Conservation (phyloP, 805 yeast species). For the Candida anglica region DNA sequence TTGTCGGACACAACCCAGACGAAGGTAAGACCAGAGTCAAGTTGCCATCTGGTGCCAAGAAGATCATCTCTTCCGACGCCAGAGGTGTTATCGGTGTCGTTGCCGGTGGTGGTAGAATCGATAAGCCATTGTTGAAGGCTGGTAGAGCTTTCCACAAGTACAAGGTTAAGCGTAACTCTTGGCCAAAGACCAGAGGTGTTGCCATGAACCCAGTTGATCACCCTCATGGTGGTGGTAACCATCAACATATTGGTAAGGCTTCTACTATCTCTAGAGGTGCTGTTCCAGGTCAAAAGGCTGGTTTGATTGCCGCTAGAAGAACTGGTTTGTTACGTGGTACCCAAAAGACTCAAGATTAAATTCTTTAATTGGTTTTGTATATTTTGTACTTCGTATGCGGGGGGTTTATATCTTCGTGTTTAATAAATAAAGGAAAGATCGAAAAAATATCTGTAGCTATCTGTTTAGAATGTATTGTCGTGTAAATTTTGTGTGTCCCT, state of each 20-base stretch:
- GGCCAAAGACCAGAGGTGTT: constrained; percentile 99
- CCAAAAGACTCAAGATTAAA: constrained; percentile 32
- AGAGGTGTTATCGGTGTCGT: constrained; percentile 99
- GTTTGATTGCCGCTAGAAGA: constrained; percentile 38
- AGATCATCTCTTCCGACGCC: constrained; percentile 90
- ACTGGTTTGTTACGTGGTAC: constrained; percentile 37
- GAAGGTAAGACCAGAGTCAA: constrained; percentile 99
- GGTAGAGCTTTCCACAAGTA: constrained; percentile 99
- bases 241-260: constrained; percentile 35
- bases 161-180: constrained; percentile 99
- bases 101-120: constrained; percentile 99
- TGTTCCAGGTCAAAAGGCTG: constrained; percentile 38
- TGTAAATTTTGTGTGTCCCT: no score
- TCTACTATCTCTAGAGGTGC: constrained; percentile 38
- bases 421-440: constrained; percentile 4
- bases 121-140: constrained; percentile 99
- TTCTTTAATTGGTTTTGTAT: constrained; percentile 8
- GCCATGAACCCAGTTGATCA: constrained; percentile 99
- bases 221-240: constrained; percentile 99
- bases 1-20: constrained; percentile 98
- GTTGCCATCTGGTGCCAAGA: constrained; percentile 99
- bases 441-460: no score
- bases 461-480: no score
- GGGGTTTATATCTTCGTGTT: constrained; percentile 5
- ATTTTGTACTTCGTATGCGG: constrained; percentile 1